Evolutionary conservation across 2,329 filamentous ascomycete species (phyloP), one percentile per base, ranked within the genome.

Genomic region (Myriosclerotinia scirpicola): DNA sequence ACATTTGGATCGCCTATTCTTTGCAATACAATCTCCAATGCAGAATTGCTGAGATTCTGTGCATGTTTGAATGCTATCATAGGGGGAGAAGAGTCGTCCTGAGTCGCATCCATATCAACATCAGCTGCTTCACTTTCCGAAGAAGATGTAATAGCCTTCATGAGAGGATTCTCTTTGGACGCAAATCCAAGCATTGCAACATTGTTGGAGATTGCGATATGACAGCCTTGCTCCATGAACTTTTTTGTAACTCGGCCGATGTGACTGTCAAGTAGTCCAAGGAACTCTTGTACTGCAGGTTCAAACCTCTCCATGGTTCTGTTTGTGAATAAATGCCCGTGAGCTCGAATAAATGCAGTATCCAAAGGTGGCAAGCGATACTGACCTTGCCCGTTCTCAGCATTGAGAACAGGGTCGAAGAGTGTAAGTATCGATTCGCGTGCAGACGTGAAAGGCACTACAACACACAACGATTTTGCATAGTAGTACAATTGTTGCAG

Each of bases 401-500:
- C 48, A 54, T 74, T 79, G 5, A 89, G 71, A 0, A 88, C 77
- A 0, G 86, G 86, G 3, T 88, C 84, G 68, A 93, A 88, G 0
- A 93, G 76, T 0, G 88, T 91, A 75, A 88, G 81, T 48, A 93
- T 87, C 0, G 85, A 90, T 59, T 92, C 89, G 6, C 84, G 82
- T 0, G 90, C 87, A n/a, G 86, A 88, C 0, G 77, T 75, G 67
- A 94, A 94, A 67, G 73, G 73, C 3, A 71, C 69, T 5, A 67
- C 0, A 0, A 90, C 90, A 38, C 87, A 90, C 0, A 94, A 80
- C 0, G 87, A 87, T 68, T 91, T 91, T 0, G 83, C 79, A 70
- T 93, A 94, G 68, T 86, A 91, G 72, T 86, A 92, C 0, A 93
- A 77, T 74, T 94, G 90, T 66, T 89, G 86, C 0, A 92, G 77